Conservation (phyloP, 352 stramenopile species). For the Phytopythium sindhum region DNA sequence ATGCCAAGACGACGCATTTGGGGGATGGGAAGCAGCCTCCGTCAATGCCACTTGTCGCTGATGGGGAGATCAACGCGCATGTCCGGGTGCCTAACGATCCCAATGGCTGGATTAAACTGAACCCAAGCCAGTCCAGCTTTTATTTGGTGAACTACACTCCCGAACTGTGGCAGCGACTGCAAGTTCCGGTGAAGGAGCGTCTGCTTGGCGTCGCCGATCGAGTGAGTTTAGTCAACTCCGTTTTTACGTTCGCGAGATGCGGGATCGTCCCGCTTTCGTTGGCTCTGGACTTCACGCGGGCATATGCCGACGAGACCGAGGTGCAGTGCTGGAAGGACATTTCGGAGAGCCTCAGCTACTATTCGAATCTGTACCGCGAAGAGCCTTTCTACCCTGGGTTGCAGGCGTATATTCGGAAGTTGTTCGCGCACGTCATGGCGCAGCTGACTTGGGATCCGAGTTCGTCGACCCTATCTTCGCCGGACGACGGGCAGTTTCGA, state of each 20-base stretch:
- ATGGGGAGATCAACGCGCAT: conserved; percentile 83
- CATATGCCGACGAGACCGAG: conserved; percentile 55
- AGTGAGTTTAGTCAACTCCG: conserved; percentile 90
- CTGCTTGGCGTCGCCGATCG: conserved; percentile 83
- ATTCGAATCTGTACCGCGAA: conserved; percentile 46
- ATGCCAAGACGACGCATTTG: conserved; percentile 32
- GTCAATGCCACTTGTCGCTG: conserved; percentile 43
- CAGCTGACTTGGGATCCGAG: conserved; percentile 50
- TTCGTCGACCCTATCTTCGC: conserved; percentile 1
- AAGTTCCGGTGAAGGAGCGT: conserved; percentile 43
- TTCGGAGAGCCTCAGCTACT: conserved; percentile 45
- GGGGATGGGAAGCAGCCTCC: conserved; percentile 13
- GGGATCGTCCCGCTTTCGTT: conserved; percentile 43
- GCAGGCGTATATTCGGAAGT: conserved; percentile 46
- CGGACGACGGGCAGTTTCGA: conserved; percentile 63
- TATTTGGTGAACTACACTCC: conserved; percentile 93
- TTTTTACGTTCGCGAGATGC: conserved; percentile 87
- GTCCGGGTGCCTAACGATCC: conserved; percentile 44
- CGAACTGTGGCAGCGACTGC: conserved; percentile 82
- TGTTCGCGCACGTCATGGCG: conserved; percentile 55
- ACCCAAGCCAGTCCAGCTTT: conserved; percentile 92
- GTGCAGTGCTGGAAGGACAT: conserved; percentile 72
- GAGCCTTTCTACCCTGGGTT: conserved; percentile 53
- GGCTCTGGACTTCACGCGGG: conserved; percentile 56
- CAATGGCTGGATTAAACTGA: conserved; percentile 93